Evolutionary conservation across 139 green algal species (phyloP), one percentile per base, ranked within the genome.

Genomic region (Edaphochlamys debaryana): DNA sequence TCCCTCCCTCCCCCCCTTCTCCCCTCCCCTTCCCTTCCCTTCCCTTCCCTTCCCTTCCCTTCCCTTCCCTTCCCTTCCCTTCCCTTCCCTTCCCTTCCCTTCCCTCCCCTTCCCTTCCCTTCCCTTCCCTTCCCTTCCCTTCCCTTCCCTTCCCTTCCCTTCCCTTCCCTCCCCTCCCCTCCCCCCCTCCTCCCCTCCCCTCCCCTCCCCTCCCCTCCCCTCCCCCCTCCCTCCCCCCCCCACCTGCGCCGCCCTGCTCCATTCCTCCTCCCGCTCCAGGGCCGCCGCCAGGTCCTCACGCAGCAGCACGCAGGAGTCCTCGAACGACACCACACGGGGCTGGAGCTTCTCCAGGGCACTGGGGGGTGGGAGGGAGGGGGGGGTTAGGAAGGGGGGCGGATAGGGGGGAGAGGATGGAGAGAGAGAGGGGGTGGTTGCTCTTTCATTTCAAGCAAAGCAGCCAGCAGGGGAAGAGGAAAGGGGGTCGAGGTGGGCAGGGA

Each of bases 231-330:
- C 8, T 17, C 60, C 60, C 19, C 7, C 60, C 30, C 60, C 41
- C 45, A 73, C 79, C 66, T 97, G 91, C 15, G 97, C 97, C 38
- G 97, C 97, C 66, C 93, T 91, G 58, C 85, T 92, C 96, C 95
- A 99, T 36, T 97, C 88, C 87, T 98, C 95, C 77, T 98, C 93
- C 9, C 71, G 56, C 88, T 96, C 93, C 70, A 95, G 91, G 81
- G 93, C 40, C 71, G 82, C 84, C 7, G 92, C 91, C 32, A 98
- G 86, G 25, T 89, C 80, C 82, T 98, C 94, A 8, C 95, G 72
- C 27, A 98, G 86, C 19, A 90, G 45, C 29, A 90, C 89, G 58
- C 91, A 88, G 63, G 95, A 92, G 82, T 98, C 96, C 73, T 97
- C 95, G 79, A 98, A 98, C 71, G 91, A 96, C 38, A 97, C 95